Percentiles rank a stretch among this genome's conserved stretches.
These are phyloP conservation scores for Lachancea lanzarotensis DNA, from an alignment of 805 yeast species.

Conservation along the genomic window DNA sequence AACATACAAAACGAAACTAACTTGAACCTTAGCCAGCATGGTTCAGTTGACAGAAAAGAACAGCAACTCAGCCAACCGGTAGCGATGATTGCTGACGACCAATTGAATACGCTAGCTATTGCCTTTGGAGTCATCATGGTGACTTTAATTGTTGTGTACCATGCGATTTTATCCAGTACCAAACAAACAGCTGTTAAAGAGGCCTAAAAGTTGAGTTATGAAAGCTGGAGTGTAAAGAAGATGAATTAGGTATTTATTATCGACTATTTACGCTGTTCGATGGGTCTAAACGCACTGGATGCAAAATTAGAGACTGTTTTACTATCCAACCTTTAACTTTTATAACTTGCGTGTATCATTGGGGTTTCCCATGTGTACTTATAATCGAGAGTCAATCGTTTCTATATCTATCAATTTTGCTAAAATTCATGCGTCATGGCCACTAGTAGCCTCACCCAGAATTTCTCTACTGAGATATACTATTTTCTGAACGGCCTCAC, in stretches of 20 bases:
- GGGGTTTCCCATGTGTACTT: too few relatives aligned
- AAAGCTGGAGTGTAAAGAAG: too few relatives aligned
- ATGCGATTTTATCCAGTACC: constrained; percentile 49
- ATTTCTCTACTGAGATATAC: constrained; percentile 36
- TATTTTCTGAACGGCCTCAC: constrained; percentile 37
- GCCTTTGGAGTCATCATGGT: constrained; percentile 68
- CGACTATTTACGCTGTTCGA: too few relatives aligned
- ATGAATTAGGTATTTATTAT: too few relatives aligned
- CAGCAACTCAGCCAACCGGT: not conserved
- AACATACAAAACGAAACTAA: not conserved
- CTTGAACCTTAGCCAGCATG: not conserved
- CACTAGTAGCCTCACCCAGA: constrained; percentile 37
- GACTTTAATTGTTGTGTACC: constrained; percentile 65
- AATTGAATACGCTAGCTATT: constrained; percentile 66
- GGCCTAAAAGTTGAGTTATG: not conserved
- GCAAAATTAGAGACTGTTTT: too few relatives aligned
- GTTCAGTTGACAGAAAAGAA: not conserved
- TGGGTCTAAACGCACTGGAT: too few relatives aligned
- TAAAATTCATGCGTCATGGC: too few relatives aligned
- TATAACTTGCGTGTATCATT: too few relatives aligned
- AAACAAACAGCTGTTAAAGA: not conserved
- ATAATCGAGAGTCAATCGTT: too few relatives aligned
- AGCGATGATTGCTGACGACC: constrained; percentile 75
- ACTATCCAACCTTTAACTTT: too few relatives aligned
- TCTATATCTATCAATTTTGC: too few relatives aligned